Evolutionary conservation across 75 land plant species (phyloP), one percentile per base, ranked within the genome.

Genomic region (Azolla pinnata): DNA sequence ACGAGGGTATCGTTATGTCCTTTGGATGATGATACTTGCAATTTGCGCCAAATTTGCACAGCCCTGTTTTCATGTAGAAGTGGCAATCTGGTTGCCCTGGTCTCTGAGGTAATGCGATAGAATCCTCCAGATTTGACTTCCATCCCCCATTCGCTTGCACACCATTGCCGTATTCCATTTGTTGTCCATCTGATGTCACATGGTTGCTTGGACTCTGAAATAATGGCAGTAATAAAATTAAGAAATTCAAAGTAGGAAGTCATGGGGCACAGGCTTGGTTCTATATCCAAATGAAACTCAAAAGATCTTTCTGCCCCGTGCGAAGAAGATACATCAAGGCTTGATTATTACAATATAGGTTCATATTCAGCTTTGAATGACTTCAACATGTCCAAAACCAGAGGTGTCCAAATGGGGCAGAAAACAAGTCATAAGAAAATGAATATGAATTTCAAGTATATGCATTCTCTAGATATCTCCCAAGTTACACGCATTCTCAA

Each of bases 1-100:
- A 83, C 44, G 66, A 45, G 29, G 99, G 86, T 55, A 75, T 51
- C 4, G 68, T 30, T 55, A 96, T 83, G 46, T 90, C 97, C 62
- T 73, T 86, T 0, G 99, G 99, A 70, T 95, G 99, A 73, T 95
- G 91, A 62, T 77, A 95, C 35, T 76, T 73, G 78, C 99, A 95
- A 29, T 74, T 80, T 8, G 83, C 80, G 61, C 99, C 99, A 78
- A 86, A 95, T 60, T 95, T 95, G 64, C 99, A 95, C 67, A 86
- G 90, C 21, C 99, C 99, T 31, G 99, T 95, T 62, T 90, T 90
- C 91, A 95, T 81, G 74, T 86, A 95, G 61, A 81, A 90, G 54
- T 90, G 92, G 67, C 99, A 95, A 31, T 95, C 99, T 33, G 81
- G 91, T 49, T 86, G 85, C 33, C 77, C 92, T 44, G 82, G 88